These are phyloP conservation scores for Escovopsis sp. DNA, from an alignment of 2,329 filamentous ascomycete genomes.

Conservation along the genomic window DNA sequence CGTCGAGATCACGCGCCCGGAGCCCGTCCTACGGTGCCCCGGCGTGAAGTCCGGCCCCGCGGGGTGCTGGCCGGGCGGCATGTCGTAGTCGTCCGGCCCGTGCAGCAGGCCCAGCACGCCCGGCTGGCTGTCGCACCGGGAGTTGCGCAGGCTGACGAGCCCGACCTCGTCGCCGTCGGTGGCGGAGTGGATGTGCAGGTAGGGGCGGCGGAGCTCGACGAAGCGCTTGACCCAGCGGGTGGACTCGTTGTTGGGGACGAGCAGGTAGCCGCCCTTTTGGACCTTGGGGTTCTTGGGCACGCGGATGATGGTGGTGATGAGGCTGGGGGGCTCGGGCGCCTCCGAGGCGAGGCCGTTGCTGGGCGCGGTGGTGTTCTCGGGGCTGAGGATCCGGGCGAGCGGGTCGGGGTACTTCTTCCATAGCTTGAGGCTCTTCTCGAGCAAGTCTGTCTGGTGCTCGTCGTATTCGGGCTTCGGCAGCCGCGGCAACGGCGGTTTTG, in stretches of 20 bases:
- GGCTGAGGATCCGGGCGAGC: conserved; percentile 37
- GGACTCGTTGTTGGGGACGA: conserved; percentile 68
- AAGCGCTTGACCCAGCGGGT: conserved; percentile 84
- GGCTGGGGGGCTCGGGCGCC: conserved; percentile 38
- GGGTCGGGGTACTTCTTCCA: conserved; percentile 49
- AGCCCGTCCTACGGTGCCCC: conserved; percentile 32
- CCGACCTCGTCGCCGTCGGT: conserved; percentile 81
- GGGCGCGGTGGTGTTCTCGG: conserved; percentile 53
- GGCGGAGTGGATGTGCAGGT: conserved; percentile 76
- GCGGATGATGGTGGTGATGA: conserved; percentile 61
- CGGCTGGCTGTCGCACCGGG: conserved; percentile 82
- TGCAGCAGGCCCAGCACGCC: conserved; percentile 68
- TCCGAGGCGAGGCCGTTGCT: conserved; percentile 40
- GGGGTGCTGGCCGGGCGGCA: conserved; percentile 13
- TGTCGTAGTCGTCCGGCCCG: conserved; percentile 25
- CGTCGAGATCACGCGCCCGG: conserved; percentile 37
- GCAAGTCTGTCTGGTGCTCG: conserved; percentile 29
- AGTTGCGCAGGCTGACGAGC: conserved; percentile 76
- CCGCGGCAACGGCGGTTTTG: conserved; percentile 8
- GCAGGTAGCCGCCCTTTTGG: conserved; percentile 74
- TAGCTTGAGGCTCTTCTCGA: conserved; percentile 44
- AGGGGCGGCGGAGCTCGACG: conserved; percentile 80
- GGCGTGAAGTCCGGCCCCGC: conserved; percentile 24
- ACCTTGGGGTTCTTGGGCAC: conserved; percentile 68
- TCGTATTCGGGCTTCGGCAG: conserved; percentile 26